phyloP scores from a whole-genome alignment of 2,329 filamentous ascomycete species.

The Talaromyces sp. region DNA sequence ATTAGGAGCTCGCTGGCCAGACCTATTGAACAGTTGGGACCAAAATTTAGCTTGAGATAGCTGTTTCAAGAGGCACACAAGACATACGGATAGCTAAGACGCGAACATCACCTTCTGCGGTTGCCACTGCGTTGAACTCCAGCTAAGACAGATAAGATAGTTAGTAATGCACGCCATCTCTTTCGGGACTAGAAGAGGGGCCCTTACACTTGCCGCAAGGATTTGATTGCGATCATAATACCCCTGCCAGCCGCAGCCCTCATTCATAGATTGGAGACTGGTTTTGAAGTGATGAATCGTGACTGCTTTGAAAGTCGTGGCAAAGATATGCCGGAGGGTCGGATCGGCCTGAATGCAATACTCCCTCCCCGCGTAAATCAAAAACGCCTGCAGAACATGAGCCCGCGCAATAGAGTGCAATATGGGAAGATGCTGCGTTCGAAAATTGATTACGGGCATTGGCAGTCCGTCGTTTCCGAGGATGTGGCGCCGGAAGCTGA shows the following conservation, averaged over 20 bases:
- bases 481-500: conserved; percentile 6
- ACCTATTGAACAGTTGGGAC: not conserved
- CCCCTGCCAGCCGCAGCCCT: conserved; percentile 23
- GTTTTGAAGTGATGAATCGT: conserved; percentile 13
- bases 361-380: not conserved
- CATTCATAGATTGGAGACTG: conserved; percentile 17
- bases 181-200: not conserved
- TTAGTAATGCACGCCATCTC: not conserved
- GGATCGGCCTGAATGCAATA: not conserved
- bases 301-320: conserved; percentile 22
- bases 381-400: conserved; percentile 4
- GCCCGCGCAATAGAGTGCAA: conserved; percentile 4
- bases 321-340: conserved; percentile 17
- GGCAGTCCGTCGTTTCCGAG: not conserved
- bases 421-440: conserved; percentile 3
- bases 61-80: not conserved
- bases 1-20: conserved; percentile 9
- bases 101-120: conserved; percentile 5
- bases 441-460: conserved; percentile 1
- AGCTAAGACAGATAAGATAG: not conserved
- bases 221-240: conserved; percentile 23
- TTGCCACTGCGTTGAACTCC: conserved; percentile 2
- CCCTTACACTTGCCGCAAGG: not conserved
- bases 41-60: not conserved
- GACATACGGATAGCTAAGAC: conserved; percentile 12